Conservation (phyloP, 1,284 basidiomycete species). For the Lentinula novae-zelandiae region DNA sequence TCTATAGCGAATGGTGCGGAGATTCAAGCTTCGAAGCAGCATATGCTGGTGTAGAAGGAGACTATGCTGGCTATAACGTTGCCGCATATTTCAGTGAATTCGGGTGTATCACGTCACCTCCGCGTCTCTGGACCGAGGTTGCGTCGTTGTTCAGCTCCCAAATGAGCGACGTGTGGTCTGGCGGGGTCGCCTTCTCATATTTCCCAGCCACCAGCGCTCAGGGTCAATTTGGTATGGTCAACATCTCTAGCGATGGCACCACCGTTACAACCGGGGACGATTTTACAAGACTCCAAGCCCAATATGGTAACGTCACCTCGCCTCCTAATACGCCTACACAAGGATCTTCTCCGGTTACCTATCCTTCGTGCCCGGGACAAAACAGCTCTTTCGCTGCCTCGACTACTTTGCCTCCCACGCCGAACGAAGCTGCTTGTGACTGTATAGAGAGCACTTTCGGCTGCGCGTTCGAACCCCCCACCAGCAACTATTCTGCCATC, state of each 20-base stretch:
- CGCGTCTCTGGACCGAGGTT: constrained; percentile 82
- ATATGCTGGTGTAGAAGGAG: constrained; percentile 50
- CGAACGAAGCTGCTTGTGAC: constrained; percentile 73
- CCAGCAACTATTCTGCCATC: constrained; percentile 60
- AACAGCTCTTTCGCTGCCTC: constrained; percentile 63
- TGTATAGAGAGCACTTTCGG: constrained; percentile 69
- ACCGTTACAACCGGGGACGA: constrained; percentile 66
- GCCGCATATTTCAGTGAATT: constrained; percentile 91
- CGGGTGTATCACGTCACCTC: constrained; percentile 64
- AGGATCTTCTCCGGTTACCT: constrained; percentile 48
- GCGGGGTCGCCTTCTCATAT: constrained; percentile 86
- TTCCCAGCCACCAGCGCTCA: constrained; percentile 67
- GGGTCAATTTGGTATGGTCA: constrained; percentile 84
- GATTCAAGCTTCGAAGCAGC: constrained; percentile 52
- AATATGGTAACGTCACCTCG: constrained; percentile 56
- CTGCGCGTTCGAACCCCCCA: constrained; percentile 68
- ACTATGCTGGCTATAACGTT: constrained; percentile 70
- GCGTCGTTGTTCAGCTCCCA: constrained; percentile 67
- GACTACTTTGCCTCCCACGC: constrained; percentile 77
- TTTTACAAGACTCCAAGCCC: constrained; percentile 60
- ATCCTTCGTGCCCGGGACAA: constrained; percentile 62
- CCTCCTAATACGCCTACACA: constrained; percentile 61
- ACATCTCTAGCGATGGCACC: constrained; percentile 56
- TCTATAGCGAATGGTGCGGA: constrained; percentile 75
- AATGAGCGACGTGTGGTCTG: constrained; percentile 82